Evolutionary conservation across 495 filamentous ascomycete species (phyloP), one percentile per base, ranked within the genome.

Genomic region (Lichina pygmaea): DNA sequence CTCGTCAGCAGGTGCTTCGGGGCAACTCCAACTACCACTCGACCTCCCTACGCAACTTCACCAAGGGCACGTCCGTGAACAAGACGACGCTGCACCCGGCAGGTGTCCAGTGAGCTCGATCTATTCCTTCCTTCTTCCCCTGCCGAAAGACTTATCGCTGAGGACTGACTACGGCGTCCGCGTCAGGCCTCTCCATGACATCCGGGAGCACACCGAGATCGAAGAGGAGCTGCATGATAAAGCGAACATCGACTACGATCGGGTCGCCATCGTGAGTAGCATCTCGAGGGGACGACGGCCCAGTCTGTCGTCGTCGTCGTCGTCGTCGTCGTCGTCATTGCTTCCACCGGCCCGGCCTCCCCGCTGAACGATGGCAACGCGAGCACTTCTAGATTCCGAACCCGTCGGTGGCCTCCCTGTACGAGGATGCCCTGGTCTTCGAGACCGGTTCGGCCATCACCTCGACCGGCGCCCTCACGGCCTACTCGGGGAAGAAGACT

Each of bases 391-490:
- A 91, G 83, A 81, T 89, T 53, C 77, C 79, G 64, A 93, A 89
- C 62, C 76, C 83, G 56, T 71, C 86, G 36, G 89, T 94, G 48
- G 74, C 91, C 53, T 81, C 89, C 49, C 72, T 97, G 50, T 95
- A 97, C 68, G 89, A 97, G 72, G 89, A 97, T 78, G 89, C 89
- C 46, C 71, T 97, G 43, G 89, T 95, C 52, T 97, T 95, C 67
- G 89, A 97, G 67, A 86, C 82, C 47, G 89, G 89, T 55, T 86
- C 86, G 44, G 89, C 91, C 54, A 93, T 97, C 64, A 91, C 91
- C 43, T 91, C 85, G 17, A 78, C 77, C 51, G 89, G 89, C 58
- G 89, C 89, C 49, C 66, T 97, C 53, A 93, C 83, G 15, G 89
- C 89, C 50, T 97, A 95, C 67, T 97, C 89, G 39, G 89, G 89